Evolutionary conservation across 768 basidiomycete genomes (phyloP).

Genomic region (Candolleomyces efflorescens): DNA sequence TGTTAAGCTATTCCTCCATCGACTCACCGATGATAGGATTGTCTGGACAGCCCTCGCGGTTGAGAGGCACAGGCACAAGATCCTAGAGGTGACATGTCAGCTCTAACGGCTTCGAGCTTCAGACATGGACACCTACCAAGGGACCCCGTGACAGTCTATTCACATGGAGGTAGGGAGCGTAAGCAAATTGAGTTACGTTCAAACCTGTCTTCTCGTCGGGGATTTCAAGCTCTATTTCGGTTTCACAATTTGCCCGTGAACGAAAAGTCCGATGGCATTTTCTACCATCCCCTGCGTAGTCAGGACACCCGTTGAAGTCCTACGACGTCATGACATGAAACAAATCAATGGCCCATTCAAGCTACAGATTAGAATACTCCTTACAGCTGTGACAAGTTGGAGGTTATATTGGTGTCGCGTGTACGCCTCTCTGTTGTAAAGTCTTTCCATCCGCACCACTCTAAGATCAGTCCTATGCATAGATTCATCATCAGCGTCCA

Average conservation of each 20-base stretch:
- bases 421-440: slow-evolving; percentile 26
- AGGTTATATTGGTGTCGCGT: slow-evolving; percentile 20
- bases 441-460: slow-evolving; percentile 26
- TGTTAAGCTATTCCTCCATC: neutral
- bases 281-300: neutral
- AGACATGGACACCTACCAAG: slow-evolving; percentile 15
- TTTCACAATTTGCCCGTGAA: neutral
- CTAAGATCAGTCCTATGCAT: slow-evolving; percentile 27
- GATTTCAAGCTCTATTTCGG: neutral
- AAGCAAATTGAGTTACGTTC: slow-evolving; percentile 6
- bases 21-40: neutral
- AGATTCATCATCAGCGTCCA: neutral
- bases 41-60: slow-evolving; percentile 23
- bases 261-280: neutral
- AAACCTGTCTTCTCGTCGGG: neutral
- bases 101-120: neutral
- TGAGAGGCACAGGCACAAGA: slow-evolving; percentile 26
- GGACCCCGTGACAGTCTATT: slow-evolving; percentile 23
- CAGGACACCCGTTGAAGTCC: neutral
- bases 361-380: neutral
- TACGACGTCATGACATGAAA: neutral
- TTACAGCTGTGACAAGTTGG: slow-evolving; percentile 5
- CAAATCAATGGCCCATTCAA: too few relatives aligned
- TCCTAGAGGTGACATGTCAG: slow-evolving; percentile 18
- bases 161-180: slow-evolving; percentile 27